Evolutionary conservation across 345 rosid species (phyloP).

Genomic region (Populus deltoides): DNA sequence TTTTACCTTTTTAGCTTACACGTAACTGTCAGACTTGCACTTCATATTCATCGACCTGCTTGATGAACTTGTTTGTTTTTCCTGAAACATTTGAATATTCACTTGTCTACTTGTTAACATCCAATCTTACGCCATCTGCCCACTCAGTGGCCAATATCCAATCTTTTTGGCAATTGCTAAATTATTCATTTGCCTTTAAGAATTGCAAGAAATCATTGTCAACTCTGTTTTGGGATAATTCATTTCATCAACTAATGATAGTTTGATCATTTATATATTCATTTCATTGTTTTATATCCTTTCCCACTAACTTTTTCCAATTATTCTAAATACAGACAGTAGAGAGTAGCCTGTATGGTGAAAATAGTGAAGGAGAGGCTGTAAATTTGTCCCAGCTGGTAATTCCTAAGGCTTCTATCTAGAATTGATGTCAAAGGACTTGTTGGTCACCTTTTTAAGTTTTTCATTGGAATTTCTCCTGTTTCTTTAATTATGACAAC

Average conservation of each 20-base stretch:
- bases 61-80: not conserved
- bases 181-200: not conserved
- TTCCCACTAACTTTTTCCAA: constrained; percentile 18
- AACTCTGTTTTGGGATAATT: not conserved
- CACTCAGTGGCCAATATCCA: not conserved
- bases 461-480: constrained; percentile 10
- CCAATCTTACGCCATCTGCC: not conserved
- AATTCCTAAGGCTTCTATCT: constrained; percentile 36
- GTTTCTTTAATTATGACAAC: not conserved
- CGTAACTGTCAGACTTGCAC: not conserved
- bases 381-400: constrained; percentile 96
- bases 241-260: not conserved
- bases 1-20: not conserved
- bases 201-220: not conserved
- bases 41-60: not conserved
- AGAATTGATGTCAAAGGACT: constrained; percentile 17
- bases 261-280: not conserved
- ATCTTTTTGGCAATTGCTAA: not conserved
- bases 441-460: constrained; percentile 16
- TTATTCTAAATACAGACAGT: constrained; percentile 55
- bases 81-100: not conserved
- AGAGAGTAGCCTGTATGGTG: constrained; percentile 86
- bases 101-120: not conserved
- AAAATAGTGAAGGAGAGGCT: constrained; percentile 75
- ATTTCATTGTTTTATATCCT: constrained; percentile 5